Evolutionary conservation across 1,284 basidiomycete species (phyloP).

Genomic region (Somion occarium): DNA sequence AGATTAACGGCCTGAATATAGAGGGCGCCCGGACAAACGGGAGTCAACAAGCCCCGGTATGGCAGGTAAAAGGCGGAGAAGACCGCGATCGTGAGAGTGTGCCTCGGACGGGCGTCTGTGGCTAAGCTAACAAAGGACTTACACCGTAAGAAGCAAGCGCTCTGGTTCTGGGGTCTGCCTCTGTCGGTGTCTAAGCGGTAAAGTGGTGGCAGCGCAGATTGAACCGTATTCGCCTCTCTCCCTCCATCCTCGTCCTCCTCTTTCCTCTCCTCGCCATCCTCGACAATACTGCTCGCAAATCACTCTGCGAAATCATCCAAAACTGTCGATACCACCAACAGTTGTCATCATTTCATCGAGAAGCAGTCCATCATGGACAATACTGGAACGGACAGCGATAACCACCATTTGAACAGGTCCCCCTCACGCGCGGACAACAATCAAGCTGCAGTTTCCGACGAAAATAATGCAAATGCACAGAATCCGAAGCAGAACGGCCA

Average conservation of each 20-base stretch:
- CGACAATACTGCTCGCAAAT: background rate
- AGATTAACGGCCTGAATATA: too few species aligned
- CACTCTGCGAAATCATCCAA: background rate
- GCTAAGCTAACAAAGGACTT: too few species aligned
- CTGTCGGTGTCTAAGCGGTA: slow-evolving; percentile 3
- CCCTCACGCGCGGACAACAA: background rate
- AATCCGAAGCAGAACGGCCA: background rate
- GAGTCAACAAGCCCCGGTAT: too few species aligned
- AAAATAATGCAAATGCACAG: background rate
- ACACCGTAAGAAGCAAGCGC: background rate
- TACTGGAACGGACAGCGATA: background rate
- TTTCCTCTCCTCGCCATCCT: background rate
- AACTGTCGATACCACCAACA: background rate
- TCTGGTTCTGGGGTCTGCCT: slow-evolving; percentile 1
- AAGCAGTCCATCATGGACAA: background rate
- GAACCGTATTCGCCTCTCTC: slow-evolving; percentile 7
- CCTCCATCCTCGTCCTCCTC: slow-evolving; percentile 2
- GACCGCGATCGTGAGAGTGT: too few species aligned
- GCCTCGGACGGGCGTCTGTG: too few species aligned
- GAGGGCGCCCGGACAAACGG: too few species aligned
- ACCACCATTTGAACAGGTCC: background rate
- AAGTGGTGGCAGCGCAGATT: slow-evolving; percentile 4
- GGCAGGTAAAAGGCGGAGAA: too few species aligned
- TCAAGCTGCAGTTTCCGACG: background rate
- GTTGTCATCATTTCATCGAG: slow-evolving; percentile 1